Evolutionary conservation across 768 basidiomycete species (phyloP), one percentile per base, ranked within the genome.

Genomic region (Lepiota subincarnata): DNA sequence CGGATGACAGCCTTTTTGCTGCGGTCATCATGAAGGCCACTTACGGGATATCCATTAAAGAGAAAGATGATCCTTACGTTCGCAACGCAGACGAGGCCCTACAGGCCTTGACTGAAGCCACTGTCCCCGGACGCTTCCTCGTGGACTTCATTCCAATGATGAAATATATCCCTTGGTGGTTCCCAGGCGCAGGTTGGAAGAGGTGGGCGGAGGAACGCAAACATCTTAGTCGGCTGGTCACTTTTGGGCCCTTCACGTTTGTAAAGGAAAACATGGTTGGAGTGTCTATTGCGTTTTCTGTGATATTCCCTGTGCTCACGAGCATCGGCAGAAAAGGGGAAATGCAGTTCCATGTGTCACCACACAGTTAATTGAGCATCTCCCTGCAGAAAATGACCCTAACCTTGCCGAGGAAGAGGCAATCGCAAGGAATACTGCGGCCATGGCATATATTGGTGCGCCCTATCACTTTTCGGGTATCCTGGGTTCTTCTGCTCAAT

Each of bases 101-200:
- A 4, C 4, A 34, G 6, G 12, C 24, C 26, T 36, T 50, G 20
- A 19, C 12, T 14, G 48, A 50, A 12, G 28, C 19, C 6, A n/a
- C 39, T 7, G 26, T 46, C 4, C 55, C 55, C 2, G 55, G 55
- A 18, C 40, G 43, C 11, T 56, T 24, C 18, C 31, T 44, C 18
- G 40, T 46, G 24, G 41, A 56, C n/a, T 42, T 20, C 14, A 37
- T 56, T 36, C 55, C 48, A 7, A 26, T 24, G 20, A 16, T 56
- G 20, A 24, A 37, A 6, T 19, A 56, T 18, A 16, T 56, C 26
- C 55, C 55, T 7, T 16, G 26, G 11, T 56, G 55, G 55, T 14
- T 50, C n/a, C 55, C 55, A 8, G 55, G 55, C 10, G 49, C 49
- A 16, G 49, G 46, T 2, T 56, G 48, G 48, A 35, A 50, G 35